Evolutionary conservation across 495 filamentous ascomycete genomes (phyloP), one percentile per base, ranked within the genome.

Genomic region (Xylaria grammica): DNA sequence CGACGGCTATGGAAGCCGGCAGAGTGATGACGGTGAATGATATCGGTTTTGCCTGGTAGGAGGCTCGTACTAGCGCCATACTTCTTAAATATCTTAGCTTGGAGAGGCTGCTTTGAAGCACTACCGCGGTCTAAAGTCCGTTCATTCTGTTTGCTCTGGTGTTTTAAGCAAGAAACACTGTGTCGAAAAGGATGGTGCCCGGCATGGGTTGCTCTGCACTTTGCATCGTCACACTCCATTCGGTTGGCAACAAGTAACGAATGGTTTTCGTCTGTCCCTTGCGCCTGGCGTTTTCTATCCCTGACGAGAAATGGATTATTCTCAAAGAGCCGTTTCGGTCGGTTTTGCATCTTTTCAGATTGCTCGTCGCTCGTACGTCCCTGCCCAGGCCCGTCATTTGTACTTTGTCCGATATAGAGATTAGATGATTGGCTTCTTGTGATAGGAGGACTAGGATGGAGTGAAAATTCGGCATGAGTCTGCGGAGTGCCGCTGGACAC

Each of bases 161-260:
- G 36, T 44, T 26, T 62, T 15, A 49, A 29, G 53, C 69, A 78
- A 11, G 65, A 61, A 38, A 68, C 64, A 27, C 68, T 68, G 60
- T 75, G 74, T 13, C 73, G 68, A 63, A 70, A 74, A 7, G 73
- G 74, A 54, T 73, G 67, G 65, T 76, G 69, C 3, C 72, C 71
- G 5, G 59, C 49, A 60, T 78, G 72, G 32, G 68, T 75, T 40
- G 77, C 65, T 51, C 65, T 71, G 45, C 73, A 75, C 48, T 62
- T 66, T 0, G 70, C 67, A 59, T 74, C 65, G 32, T 67, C 69
- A 61, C 73, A 78, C 30, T 72, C 69, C 50, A 57, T 20, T 40
- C 24, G 48, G 38, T 55, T 30, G 26, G 40, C 51, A 44, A 22
- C 55, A 32, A 19, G 36, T 40, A 42, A 45, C 29, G 38, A 36